phyloP scores from a whole-genome alignment of 176 grass and related monocot genomes.

The Coix lacrymajobi region DNA sequence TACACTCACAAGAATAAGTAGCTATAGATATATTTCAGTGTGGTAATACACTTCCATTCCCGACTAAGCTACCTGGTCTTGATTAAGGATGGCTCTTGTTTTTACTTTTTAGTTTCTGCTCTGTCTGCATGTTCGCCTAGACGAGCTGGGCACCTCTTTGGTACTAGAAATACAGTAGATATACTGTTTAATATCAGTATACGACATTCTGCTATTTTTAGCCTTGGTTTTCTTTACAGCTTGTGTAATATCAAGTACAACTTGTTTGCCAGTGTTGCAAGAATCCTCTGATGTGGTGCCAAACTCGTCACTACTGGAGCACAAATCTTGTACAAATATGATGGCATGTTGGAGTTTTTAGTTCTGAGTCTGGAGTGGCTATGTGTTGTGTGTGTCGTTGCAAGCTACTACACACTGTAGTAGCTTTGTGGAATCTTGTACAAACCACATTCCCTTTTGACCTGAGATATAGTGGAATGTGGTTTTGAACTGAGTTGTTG shows the following conservation, averaged over 20 bases:
- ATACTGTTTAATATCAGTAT: neutral
- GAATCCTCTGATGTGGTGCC: neutral
- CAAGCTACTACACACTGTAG: neutral
- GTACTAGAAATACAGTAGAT: neutral
- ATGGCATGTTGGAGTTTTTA: no score
- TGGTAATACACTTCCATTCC: neutral
- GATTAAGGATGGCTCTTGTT: neutral
- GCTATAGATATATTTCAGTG: neutral
- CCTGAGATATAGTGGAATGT: neutral
- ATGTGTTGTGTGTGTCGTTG: neutral
- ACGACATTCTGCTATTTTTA: neutral
- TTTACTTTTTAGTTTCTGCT: neutral
- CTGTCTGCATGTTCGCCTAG: neutral
- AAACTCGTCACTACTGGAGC: neutral
- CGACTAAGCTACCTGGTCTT: neutral
- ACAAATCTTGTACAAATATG: no score
- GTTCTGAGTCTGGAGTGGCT: neutral
- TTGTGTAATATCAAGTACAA: neutral
- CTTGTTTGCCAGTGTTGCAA: neutral
- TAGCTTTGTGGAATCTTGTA: neutral
- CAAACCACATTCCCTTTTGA: neutral
- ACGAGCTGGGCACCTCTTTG: neutral
- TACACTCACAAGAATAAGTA: neutral
- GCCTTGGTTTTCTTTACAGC: constrained; percentile 3
- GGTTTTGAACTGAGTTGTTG: neutral